A percentile compares a stretch with the other conserved stretches of the same genome.
These are phyloP conservation scores for Neckera pumila DNA, from an alignment of 225 moss, liverwort and hornwort genomes.

Conservation along the genomic window DNA sequence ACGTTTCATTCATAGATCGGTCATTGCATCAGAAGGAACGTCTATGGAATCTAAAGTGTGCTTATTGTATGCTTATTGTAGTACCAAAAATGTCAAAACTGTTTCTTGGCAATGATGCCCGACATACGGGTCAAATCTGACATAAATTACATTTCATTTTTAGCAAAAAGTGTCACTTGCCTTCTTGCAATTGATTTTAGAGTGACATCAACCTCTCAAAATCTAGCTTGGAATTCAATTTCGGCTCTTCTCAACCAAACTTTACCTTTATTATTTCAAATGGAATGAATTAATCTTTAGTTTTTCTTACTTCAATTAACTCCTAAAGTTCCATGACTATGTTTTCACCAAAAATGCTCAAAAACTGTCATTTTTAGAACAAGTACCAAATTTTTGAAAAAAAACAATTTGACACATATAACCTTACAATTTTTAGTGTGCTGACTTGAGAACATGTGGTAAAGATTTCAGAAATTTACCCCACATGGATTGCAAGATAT, in stretches of 20 bases:
- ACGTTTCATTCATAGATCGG: neutral
- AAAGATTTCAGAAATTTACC: no score
- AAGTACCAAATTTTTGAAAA: no score
- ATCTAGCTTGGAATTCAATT: neutral
- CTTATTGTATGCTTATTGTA: no score
- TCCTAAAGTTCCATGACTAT: no score
- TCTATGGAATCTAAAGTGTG: neutral
- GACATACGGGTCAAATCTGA: no score
- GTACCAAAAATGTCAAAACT: neutral
- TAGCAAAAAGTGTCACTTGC: neutral
- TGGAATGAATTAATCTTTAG: accelerated
- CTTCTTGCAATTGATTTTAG: neutral
- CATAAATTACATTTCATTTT: neutral
- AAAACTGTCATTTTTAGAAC: no score
- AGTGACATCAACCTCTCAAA: accelerated
- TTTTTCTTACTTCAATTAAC: neutral
- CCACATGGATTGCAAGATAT: no score
- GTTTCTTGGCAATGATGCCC: accelerated
- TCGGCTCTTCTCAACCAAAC: neutral
- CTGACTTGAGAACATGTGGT: no score
- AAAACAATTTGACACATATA: no score
- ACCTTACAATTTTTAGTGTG: no score
- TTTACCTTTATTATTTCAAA: no score
- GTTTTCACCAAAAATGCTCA: no score
- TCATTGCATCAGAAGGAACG: accelerated